Percentiles rank a stretch among this genome's conserved stretches.
Conservation (phyloP, 306 rosid genomes). For the Glycine soja region DNA sequence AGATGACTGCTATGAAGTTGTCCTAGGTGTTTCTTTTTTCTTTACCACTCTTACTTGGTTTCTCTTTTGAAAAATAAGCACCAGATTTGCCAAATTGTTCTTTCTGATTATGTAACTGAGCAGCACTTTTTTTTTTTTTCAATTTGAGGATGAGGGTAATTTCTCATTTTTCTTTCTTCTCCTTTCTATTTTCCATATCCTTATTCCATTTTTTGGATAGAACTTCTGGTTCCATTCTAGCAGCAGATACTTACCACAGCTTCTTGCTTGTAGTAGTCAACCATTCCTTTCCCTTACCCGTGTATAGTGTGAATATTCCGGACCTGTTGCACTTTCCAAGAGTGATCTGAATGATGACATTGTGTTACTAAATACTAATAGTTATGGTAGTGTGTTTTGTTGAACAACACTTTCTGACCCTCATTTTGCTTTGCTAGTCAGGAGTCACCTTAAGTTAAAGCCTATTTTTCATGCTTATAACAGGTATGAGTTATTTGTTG, state of each 20-base stretch:
- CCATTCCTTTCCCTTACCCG: conserved; percentile 15
- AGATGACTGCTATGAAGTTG: conserved; percentile 19
- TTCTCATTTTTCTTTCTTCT: conserved; percentile 9
- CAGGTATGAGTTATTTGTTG: conserved; percentile 98
- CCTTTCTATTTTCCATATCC: conserved; percentile 17
- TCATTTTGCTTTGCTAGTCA: conserved; percentile 32
- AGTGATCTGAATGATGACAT: conserved; percentile 38
- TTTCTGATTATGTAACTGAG: neutral
- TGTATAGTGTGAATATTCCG: neutral
- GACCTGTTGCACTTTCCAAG: conserved; percentile 4
- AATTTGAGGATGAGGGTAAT: neutral
- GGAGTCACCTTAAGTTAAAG: conserved; percentile 41
- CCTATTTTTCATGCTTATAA: conserved; percentile 43
- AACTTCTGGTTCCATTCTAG: conserved; percentile 6
- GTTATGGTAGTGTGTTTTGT: conserved; percentile 34
- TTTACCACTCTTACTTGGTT: neutral
- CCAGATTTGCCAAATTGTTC: neutral
- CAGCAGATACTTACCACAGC: conserved; percentile 26
- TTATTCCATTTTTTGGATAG: conserved; percentile 21
- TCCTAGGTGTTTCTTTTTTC: neutral
- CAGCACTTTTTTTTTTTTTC: neutral
- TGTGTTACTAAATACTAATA: conserved; percentile 13
- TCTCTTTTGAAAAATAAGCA: conserved; percentile 1
- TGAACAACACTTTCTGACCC: conserved; percentile 18
- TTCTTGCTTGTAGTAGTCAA: conserved; percentile 40